These are phyloP conservation scores for Cajanus cajan DNA, from an alignment of 306 rosid genomes.

Conservation along the genomic window DNA sequence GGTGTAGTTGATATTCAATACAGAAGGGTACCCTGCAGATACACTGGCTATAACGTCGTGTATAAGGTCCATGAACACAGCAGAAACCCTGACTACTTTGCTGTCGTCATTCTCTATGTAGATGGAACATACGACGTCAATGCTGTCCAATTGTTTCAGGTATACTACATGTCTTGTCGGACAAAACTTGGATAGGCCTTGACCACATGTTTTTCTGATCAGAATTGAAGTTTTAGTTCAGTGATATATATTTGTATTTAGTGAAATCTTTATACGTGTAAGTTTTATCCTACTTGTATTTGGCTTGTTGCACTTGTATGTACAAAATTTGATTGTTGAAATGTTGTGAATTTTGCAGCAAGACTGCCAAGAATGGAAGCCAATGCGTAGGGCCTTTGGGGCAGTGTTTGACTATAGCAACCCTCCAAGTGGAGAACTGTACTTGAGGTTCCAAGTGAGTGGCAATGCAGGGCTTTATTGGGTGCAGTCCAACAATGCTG, in stretches of 20 bases:
- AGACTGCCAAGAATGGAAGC: slow-evolving; percentile 59
- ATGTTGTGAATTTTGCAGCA: slow-evolving; percentile 38
- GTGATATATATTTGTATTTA: too few relatives aligned
- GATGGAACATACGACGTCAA: slow-evolving; percentile 61
- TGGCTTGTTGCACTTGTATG: background rate
- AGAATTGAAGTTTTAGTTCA: too few relatives aligned
- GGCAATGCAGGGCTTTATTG: slow-evolving; percentile 47
- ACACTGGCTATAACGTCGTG: slow-evolving; percentile 36
- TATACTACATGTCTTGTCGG: background rate
- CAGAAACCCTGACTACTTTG: slow-evolving; percentile 59
- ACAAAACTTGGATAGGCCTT: too few relatives aligned
- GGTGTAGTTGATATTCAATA: slow-evolving; percentile 48
- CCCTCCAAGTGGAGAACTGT: slow-evolving; percentile 57
- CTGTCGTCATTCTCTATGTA: slow-evolving; percentile 42
- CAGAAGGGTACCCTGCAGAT: slow-evolving; percentile 53
- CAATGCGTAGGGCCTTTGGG: slow-evolving; percentile 63
- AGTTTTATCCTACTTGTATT: background rate
- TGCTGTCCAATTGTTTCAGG: slow-evolving; percentile 60
- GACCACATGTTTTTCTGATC: too few relatives aligned
- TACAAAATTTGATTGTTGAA: background rate
- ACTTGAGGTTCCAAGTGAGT: slow-evolving; percentile 63
- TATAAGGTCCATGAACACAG: slow-evolving; percentile 61
- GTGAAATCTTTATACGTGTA: too few relatives aligned
- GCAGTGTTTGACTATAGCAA: slow-evolving; percentile 61
- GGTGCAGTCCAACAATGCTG: slow-evolving; percentile 50